A percentile compares a stretch with the other conserved stretches of the same genome.
Evolutionary conservation across 371 early-diverging fungal genomes (phyloP).

Genomic region (Circinella minor): DNA sequence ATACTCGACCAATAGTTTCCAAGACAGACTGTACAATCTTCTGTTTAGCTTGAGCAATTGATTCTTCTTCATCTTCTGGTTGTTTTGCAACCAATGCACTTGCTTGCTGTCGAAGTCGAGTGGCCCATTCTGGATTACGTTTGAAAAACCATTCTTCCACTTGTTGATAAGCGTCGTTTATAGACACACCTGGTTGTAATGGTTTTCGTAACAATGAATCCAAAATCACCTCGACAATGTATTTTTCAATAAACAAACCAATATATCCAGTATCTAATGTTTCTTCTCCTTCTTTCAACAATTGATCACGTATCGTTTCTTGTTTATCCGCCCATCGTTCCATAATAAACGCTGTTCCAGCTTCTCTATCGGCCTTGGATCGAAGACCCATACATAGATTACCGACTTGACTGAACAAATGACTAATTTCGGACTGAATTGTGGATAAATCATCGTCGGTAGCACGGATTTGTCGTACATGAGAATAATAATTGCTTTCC

Average conservation of each 20-base stretch:
- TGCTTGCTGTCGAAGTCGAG: conserved; percentile 45
- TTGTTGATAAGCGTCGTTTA: conserved; percentile 35
- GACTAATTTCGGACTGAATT: conserved; percentile 29
- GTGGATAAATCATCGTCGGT: conserved; percentile 44
- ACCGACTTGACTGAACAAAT: conserved; percentile 23
- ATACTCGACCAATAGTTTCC: conserved; percentile 33
- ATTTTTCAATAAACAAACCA: conserved; percentile 30
- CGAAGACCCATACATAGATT: conserved; percentile 36
- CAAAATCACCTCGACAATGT: conserved; percentile 27
- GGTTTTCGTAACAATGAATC: conserved; percentile 27
- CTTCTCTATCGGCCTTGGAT: conserved; percentile 41
- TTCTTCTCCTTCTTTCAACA: conserved; percentile 13
- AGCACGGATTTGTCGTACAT: conserved; percentile 34
- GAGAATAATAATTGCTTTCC: conserved; percentile 41
- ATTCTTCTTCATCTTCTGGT: conserved; percentile 20
- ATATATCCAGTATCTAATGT: conserved; percentile 21
- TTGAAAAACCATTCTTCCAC: conserved; percentile 35
- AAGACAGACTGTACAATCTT: conserved; percentile 19
- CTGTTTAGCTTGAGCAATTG: conserved; percentile 21
- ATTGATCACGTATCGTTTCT: background rate
- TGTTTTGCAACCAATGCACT: conserved; percentile 33
- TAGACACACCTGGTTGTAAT: conserved; percentile 35
- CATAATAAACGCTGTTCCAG: conserved; percentile 26
- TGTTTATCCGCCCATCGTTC: conserved; percentile 28
- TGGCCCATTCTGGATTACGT: conserved; percentile 36